A percentile compares a stretch with the other conserved stretches of the same genome.
Evolutionary conservation across 495 filamentous ascomycete genomes (phyloP).

Genomic region (Talaromyces ruber): DNA sequence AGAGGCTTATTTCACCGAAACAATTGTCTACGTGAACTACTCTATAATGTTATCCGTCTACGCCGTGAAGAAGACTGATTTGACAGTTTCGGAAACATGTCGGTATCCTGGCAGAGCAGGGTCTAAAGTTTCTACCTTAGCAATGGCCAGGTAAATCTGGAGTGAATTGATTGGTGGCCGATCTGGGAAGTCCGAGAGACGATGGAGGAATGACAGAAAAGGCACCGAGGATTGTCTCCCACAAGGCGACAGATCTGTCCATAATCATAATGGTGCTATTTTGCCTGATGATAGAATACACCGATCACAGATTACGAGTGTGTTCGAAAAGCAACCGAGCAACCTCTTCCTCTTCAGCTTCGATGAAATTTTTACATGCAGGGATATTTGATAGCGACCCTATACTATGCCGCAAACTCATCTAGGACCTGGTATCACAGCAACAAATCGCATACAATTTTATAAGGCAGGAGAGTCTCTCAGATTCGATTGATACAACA

Average conservation of each 20-base stretch:
- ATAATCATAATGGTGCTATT: not conserved
- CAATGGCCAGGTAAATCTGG: constrained; percentile 40
- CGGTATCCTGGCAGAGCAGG: constrained; percentile 35
- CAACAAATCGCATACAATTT: constrained; percentile 25
- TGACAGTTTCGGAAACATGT: constrained; percentile 45
- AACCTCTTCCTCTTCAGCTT: not conserved
- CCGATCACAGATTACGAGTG: constrained; percentile 29
- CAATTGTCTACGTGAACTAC: constrained; percentile 5
- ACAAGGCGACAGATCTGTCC: not conserved
- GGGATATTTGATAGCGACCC: constrained; percentile 31
- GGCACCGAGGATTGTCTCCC: constrained; percentile 36
- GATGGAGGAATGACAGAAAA: constrained; percentile 29
- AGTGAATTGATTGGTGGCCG: constrained; percentile 41
- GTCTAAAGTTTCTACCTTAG: constrained; percentile 34
- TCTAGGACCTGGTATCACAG: constrained; percentile 24
- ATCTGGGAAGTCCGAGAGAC: constrained; percentile 36
- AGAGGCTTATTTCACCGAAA: not conserved
- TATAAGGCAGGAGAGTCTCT: constrained; percentile 31
- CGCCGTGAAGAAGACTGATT: constrained; percentile 33
- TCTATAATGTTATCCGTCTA: constrained; percentile 45
- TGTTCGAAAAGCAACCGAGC: constrained; percentile 10
- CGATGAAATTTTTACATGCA: constrained; percentile 18
- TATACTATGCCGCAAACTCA: constrained; percentile 28
- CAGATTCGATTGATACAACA: constrained; percentile 24
- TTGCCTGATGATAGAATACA: constrained; percentile 15